These are phyloP conservation scores for Cymbopogon flexuosus DNA, from an alignment of 202 grass and related monocot genomes.

Conservation along the genomic window DNA sequence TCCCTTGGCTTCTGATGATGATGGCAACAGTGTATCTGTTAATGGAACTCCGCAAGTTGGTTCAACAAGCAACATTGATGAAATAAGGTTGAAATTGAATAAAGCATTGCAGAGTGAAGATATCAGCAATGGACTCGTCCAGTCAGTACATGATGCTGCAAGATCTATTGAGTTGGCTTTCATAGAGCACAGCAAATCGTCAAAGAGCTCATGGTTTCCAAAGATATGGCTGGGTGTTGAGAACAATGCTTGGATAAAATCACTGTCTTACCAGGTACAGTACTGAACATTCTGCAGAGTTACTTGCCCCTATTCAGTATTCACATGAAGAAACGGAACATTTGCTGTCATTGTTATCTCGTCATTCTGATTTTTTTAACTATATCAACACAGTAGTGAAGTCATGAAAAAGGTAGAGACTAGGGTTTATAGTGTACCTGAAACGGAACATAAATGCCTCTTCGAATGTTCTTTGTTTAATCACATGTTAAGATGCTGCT, in stretches of 20 bases:
- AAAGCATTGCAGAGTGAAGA: slow-evolving; percentile 66
- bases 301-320: neutral
- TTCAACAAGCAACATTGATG: slow-evolving; percentile 53
- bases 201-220: slow-evolving; percentile 60
- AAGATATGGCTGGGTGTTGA: slow-evolving; percentile 86
- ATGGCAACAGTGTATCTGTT: slow-evolving; percentile 50
- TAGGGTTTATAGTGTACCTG: slow-evolving; percentile 16
- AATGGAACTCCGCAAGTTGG: slow-evolving; percentile 59
- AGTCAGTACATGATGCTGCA: slow-evolving; percentile 89
- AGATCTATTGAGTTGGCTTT: slow-evolving; percentile 89
- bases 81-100: slow-evolving; percentile 76
- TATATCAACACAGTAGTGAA: neutral
- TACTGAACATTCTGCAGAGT: slow-evolving; percentile 17
- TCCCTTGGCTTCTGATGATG: slow-evolving; percentile 59
- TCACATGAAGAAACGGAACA: neutral
- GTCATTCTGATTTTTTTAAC: neutral
- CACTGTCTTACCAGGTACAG: slow-evolving; percentile 76
- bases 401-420: neutral
- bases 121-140: slow-evolving; percentile 64
- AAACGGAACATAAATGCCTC: neutral
- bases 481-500: slow-evolving; percentile 16
- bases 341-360: neutral
- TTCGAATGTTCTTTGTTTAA: neutral
- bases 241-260: slow-evolving; percentile 85
- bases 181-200: slow-evolving; percentile 52